Percentiles rank a stretch among this genome's conserved stretches.
Evolutionary conservation across 345 rosid genomes (phyloP).

Genomic region (Sonneratia caseolaris): DNA sequence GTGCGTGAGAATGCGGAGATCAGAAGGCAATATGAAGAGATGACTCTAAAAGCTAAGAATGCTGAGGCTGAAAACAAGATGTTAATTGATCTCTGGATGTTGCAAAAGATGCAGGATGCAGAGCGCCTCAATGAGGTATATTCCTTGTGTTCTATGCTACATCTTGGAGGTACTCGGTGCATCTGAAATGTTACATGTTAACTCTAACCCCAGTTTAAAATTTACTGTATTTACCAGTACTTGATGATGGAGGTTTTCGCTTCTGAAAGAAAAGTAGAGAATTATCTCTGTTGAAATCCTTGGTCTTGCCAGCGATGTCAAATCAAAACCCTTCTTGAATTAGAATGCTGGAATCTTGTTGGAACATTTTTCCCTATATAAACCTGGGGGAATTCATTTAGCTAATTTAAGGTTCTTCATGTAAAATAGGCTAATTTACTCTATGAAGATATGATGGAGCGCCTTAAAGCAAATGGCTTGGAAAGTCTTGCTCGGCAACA

Average conservation of each 20-base stretch:
- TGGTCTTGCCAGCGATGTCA: not conserved
- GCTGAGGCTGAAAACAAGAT: slow-evolving; percentile 88
- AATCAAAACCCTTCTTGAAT: not conserved
- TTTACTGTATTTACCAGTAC: not conserved
- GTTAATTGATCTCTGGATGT: slow-evolving; percentile 92
- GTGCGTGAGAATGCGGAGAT: slow-evolving; percentile 52
- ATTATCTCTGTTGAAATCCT: not conserved
- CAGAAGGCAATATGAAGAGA: slow-evolving; percentile 48
- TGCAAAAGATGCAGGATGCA: slow-evolving; percentile 95
- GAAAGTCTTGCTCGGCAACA: slow-evolving; percentile 83
- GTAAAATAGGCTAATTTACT: slow-evolving; percentile 62
- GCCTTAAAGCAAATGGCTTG: slow-evolving; percentile 78
- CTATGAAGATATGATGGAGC: slow-evolving; percentile 82
- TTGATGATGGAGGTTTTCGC: not conserved
- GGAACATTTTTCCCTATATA: not conserved
- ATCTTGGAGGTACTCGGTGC: not conserved
- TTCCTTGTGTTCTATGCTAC: not conserved
- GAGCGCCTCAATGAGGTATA: slow-evolving; percentile 95
- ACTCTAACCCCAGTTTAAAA: not conserved
- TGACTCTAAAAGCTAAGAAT: slow-evolving; percentile 50
- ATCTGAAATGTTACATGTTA: not conserved
- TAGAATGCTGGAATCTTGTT: not conserved
- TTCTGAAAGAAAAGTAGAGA: not conserved
- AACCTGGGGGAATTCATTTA: not conserved
- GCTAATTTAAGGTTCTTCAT: slow-evolving; percentile 10